These are phyloP conservation scores for Monosporascus sp. DNA, from an alignment of 2,329 filamentous ascomycete species.

Conservation along the genomic window DNA sequence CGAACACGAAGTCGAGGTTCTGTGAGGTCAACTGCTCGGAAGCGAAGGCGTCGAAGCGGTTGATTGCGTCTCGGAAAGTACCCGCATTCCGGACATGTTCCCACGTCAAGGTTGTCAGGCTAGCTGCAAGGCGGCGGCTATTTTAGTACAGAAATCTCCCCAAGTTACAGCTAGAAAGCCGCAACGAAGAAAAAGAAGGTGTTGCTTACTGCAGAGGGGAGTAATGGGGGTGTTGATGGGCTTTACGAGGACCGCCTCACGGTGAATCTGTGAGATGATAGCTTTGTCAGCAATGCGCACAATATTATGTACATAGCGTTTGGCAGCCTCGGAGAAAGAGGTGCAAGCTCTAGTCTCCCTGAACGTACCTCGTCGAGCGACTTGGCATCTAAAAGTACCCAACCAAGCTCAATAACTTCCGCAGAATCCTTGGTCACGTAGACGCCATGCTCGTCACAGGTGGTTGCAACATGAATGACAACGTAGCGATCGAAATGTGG, in stretches of 20 bases:
- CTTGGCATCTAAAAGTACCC: constrained; percentile 92
- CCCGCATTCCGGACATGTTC: constrained; percentile 97
- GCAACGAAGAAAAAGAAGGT: constrained; percentile 10
- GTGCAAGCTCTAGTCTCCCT: background rate
- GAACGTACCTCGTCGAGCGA: constrained; percentile 79
- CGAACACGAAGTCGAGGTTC: constrained; percentile 95
- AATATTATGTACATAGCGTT: too few species aligned
- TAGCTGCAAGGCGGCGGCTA: constrained; percentile 53
- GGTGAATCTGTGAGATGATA: constrained; percentile 63
- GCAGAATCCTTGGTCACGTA: constrained; percentile 99
- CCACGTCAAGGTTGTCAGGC: constrained; percentile 96
- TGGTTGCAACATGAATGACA: constrained; percentile 97
- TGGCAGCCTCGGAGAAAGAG: too few species aligned
- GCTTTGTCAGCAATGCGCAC: constrained; percentile 4
- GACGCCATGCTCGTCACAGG: constrained; percentile 97
- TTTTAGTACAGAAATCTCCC: constrained; percentile 1
- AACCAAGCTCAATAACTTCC: constrained; percentile 97
- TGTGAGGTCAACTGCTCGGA: constrained; percentile 85
- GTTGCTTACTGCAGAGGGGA: constrained; percentile 89
- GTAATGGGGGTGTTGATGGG: constrained; percentile 98
- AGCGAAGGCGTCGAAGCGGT: constrained; percentile 89
- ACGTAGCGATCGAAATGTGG: constrained; percentile 90
- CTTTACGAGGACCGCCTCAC: constrained; percentile 94
- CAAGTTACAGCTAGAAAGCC: background rate
- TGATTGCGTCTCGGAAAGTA: constrained; percentile 94